These are phyloP conservation scores for Protostelium mycophagum DNA, from an alignment of 78 protist species.

Conservation along the genomic window DNA sequence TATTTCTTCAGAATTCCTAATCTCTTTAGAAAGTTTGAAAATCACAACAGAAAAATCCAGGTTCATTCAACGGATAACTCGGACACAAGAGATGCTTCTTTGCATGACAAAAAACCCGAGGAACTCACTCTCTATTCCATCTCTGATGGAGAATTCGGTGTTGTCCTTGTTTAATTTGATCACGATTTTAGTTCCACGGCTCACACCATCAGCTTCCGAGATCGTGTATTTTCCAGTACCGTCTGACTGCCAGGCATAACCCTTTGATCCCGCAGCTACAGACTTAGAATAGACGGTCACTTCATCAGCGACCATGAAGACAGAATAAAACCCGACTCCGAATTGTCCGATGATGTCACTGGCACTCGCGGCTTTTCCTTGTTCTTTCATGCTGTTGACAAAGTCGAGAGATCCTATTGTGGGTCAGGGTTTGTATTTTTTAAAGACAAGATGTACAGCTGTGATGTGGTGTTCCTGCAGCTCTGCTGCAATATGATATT, in stretches of 20 bases:
- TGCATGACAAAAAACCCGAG: background rate
- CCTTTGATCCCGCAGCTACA: slow-evolving; percentile 17
- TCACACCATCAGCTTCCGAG: slow-evolving; percentile 75
- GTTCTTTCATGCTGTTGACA: slow-evolving; percentile 7
- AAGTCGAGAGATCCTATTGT: slow-evolving; percentile 3
- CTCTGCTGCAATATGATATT: too few species aligned
- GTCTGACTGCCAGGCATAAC: slow-evolving; percentile 53
- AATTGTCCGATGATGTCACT: slow-evolving; percentile 93
- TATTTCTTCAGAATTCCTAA: slow-evolving; percentile 71
- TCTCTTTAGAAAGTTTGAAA: too few species aligned
- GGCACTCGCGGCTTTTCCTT: slow-evolving; percentile 18
- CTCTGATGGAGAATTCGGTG: slow-evolving; percentile 56
- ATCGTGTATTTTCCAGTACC: slow-evolving; percentile 71
- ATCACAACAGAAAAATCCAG: too few species aligned
- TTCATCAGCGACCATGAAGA: slow-evolving; percentile 90
- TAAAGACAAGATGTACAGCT: too few species aligned
- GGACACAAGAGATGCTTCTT: background rate
- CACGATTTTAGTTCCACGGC: slow-evolving; percentile 87
- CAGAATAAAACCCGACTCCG: slow-evolving; percentile 98
- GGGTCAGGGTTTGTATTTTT: too few species aligned
- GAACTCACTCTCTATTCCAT: background rate
- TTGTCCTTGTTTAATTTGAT: slow-evolving; percentile 61
- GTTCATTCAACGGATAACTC: too few species aligned
- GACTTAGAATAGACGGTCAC: slow-evolving; percentile 51
- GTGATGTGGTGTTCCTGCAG: too few species aligned